phyloP scores from a whole-genome alignment of 495 filamentous ascomycete species.

The Pyrenula massariospora region DNA sequence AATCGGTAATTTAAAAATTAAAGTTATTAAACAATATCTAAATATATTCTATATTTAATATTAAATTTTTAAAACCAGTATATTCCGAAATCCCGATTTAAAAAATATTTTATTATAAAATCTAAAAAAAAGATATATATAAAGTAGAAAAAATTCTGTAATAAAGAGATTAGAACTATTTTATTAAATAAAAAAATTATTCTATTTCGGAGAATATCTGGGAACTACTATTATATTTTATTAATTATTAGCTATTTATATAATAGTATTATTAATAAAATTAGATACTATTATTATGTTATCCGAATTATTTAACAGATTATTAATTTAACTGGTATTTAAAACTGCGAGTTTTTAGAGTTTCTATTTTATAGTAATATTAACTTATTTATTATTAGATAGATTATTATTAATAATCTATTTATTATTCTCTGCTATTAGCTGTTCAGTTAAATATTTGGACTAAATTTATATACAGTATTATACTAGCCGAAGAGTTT shows the following conservation, averaged over 20 bases:
- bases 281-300: constrained; percentile 2
- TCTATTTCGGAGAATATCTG: not conserved
- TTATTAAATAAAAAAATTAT: constrained; percentile 1
- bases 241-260: not conserved
- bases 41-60: not conserved
- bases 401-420: constrained; percentile 1
- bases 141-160: too few species aligned
- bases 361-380: constrained; percentile 1
- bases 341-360: not conserved
- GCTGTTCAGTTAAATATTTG: constrained; percentile 3
- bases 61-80: too few species aligned
- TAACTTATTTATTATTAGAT: not conserved
- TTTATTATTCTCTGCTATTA: constrained; percentile 1
- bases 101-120: not conserved
- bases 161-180: constrained; percentile 7
- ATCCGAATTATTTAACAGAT: not conserved
- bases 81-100: not conserved
- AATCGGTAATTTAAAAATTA: not conserved
- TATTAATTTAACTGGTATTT: not conserved
- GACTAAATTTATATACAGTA: constrained; percentile 7
- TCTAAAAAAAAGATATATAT: too few species aligned
- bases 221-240: not conserved
- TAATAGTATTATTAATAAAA: constrained; percentile 1
- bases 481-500: constrained; percentile 1
- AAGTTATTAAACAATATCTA: not conserved